Evolutionary conservation across 441 rosid species (phyloP), one percentile per base, ranked within the genome.

Genomic region (Dalechampia spathulata): DNA sequence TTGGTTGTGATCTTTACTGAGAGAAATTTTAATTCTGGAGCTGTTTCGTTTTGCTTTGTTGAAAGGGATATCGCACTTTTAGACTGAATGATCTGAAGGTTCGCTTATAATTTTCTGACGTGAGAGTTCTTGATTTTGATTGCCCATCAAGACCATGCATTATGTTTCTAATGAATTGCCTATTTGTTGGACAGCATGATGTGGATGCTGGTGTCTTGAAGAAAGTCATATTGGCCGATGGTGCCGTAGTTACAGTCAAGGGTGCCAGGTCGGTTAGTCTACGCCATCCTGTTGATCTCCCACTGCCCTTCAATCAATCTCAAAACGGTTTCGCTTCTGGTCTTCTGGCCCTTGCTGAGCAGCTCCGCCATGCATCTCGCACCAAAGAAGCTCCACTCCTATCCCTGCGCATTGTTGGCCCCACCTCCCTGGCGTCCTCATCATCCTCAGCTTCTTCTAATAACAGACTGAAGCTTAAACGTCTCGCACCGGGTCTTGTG

Each of bases 131-230:
- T n/a, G n/a, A n/a, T n/a, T n/a, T n/a, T n/a, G n/a, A n/a, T n/a
- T n/a, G n/a, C n/a, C n/a, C n/a, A n/a, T n/a, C n/a, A n/a, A n/a
- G n/a, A n/a, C n/a, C n/a, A n/a, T n/a, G n/a, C n/a, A n/a, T n/a
- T n/a, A n/a, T n/a, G n/a, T n/a, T n/a, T n/a, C n/a, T n/a, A n/a
- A n/a, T n/a, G n/a, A n/a, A n/a, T n/a, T n/a, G n/a, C n/a, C n/a
- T n/a, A n/a, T n/a, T n/a, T n/a, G n/a, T n/a, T n/a, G n/a, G n/a
- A 78, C 80, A 91, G 96, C 93, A 86, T 70, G 98, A 91, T 67
- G 98, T 91, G 42, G 98, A 91, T 72, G 96, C 91, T 36, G 98
- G 96, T 36, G 68, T 86, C 19, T 64, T 91, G 91, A 91, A 79
- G 74, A 91, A 91, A 67, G 96, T 88, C 34, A 74, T 86, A 21